Evolutionary conservation across 2,329 filamentous ascomycete genomes (phyloP).

Genomic region (Bipolaris oryzae): DNA sequence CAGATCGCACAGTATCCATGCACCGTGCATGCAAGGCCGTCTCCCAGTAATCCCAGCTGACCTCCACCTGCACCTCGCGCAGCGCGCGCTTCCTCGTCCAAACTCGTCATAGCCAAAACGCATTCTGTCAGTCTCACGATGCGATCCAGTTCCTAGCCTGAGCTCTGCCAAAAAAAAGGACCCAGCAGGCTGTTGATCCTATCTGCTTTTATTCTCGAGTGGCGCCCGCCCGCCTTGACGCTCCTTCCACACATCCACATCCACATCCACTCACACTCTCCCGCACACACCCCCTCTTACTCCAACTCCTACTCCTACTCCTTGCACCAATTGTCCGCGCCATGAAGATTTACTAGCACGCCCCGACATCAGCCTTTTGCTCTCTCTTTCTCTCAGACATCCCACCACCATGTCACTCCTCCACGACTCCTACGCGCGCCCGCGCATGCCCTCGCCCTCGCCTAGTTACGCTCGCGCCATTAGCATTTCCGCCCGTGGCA

Average conservation of each 20-base stretch:
- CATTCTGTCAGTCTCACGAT: conserved; percentile 39
- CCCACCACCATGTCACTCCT: conserved; percentile 34
- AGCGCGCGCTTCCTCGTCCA: conserved; percentile 41
- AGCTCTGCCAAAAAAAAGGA: conserved; percentile 20
- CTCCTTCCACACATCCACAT: conserved; percentile 16
- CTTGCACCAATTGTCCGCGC: conserved; percentile 17
- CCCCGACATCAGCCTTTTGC: neutral
- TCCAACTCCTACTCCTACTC: too few species aligned
- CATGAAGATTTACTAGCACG: conserved; percentile 38
- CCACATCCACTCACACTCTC: conserved; percentile 1
- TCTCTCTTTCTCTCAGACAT: conserved; percentile 2
- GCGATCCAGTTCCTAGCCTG: conserved; percentile 34
- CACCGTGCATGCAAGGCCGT: conserved; percentile 26
- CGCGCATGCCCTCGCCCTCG: conserved; percentile 43
- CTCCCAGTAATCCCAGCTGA: conserved; percentile 31
- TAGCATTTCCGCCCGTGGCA: conserved; percentile 49
- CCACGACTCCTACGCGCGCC: conserved; percentile 37
- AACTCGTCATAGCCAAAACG: conserved; percentile 30
- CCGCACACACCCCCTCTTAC: too few species aligned
- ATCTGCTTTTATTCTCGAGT: conserved; percentile 34
- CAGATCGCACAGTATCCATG: conserved; percentile 27
- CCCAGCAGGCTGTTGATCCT: conserved; percentile 38
- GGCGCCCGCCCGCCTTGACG: conserved; percentile 31
- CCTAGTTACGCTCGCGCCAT: conserved; percentile 43
- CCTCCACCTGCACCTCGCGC: conserved; percentile 35